Conservation (phyloP, 108 stramenopile species). For the Epithemia pelagica region DNA sequence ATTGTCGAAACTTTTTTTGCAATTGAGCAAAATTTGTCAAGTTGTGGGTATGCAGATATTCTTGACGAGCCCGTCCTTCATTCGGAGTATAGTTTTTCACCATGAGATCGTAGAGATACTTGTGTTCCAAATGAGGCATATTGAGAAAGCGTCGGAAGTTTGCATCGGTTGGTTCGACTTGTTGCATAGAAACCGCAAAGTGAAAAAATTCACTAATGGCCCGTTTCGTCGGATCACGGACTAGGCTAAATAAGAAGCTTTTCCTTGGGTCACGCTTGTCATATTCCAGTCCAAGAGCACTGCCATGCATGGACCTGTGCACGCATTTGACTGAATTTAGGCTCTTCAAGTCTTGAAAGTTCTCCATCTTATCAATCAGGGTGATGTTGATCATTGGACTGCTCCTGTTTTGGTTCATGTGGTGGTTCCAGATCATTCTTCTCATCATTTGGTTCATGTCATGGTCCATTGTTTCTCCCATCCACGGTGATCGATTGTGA, state of each 20-base stretch:
- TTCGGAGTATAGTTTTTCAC: neutral
- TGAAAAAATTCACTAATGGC: slow-evolving; percentile 36
- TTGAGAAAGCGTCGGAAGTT: slow-evolving; percentile 8
- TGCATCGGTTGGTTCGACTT: slow-evolving; percentile 21
- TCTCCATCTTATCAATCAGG: neutral
- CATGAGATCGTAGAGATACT: neutral
- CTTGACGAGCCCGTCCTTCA: neutral
- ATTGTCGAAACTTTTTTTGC: neutral
- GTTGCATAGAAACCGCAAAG: slow-evolving; percentile 28
- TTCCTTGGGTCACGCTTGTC: neutral
- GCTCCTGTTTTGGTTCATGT: too few species aligned
- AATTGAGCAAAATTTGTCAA: neutral
- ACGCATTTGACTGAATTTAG: neutral
- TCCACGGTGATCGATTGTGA: slow-evolving; percentile 17
- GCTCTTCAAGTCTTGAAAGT: neutral
- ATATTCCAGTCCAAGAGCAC: neutral
- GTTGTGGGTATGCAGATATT: neutral
- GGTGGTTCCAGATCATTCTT: too few species aligned
- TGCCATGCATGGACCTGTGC: neutral
- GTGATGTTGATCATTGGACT: neutral
- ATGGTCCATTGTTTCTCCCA: neutral
- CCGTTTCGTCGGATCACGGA: slow-evolving; percentile 38
- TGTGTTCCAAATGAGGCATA: neutral
- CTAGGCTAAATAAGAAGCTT: slow-evolving; percentile 28
- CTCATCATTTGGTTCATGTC: neutral